Evolutionary conservation across 306 rosid species (phyloP), one percentile per base, ranked within the genome.

Genomic region (Begonia masoniana): DNA sequence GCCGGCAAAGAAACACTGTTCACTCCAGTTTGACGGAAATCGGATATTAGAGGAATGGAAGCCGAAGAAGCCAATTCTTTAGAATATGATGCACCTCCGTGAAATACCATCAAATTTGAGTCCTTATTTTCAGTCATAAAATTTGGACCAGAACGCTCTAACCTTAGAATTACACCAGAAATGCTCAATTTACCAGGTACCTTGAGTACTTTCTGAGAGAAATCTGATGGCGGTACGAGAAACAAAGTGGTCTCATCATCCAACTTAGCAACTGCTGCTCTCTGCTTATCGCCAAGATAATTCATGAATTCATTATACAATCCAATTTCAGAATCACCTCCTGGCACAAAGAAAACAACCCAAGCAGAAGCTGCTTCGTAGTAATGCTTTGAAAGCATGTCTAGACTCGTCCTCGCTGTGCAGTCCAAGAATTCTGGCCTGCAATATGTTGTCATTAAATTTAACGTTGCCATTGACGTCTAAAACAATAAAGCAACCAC

Each of bases 291-390:
- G 71, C 76, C 99, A 59, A 91, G 84, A 71, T 86, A 86, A 69
- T 79, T 76, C 99, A 91, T 83, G 66, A 91, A 91, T 67, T 86
- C 99, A 24, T 86, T 86, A 73, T 91, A 91, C 76, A 66, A 72
- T 62, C 74, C 84, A 50, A 91, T 81, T 68, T 86, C 96, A 62
- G 82, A 72, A 68, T 91, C 99, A 53, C 86, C 72, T 81, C 79
- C 93, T 36, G 99, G 99, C 61, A 84, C 93, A 71, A 91, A 91
- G 73, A 86, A 91, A 62, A 91, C 84, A 73, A 86, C 99, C 99
- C 94, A 91, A 60, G 94, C 93, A 50, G 81, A 83, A 60, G 85
- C 83, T 41, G 96, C 99, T 71, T 91, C 96, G 66, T 83, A 79
- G 67, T 91, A 91, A 79, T 91, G 99, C 82, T 86, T 81, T 42